Evolutionary conservation across 1,284 basidiomycete genomes (phyloP).

Genomic region (Rhodotorula glutinis): DNA sequence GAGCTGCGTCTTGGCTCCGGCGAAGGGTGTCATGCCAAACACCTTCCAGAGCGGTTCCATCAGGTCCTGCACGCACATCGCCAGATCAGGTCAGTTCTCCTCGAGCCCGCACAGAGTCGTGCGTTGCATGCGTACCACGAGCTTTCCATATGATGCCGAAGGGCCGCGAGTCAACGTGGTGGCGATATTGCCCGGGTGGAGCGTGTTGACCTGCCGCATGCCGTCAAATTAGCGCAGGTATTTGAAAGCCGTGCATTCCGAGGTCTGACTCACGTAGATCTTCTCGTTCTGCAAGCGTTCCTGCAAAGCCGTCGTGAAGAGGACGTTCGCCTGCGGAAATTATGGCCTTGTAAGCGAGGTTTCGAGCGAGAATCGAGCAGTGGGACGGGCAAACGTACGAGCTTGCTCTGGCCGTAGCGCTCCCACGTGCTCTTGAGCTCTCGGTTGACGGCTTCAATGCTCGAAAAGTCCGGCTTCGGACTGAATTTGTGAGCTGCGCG

Average conservation of each 20-base stretch:
- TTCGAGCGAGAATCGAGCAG: too few species aligned
- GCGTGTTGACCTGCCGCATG: constrained; percentile 18
- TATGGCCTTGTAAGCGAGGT: neutral
- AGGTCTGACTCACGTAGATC: constrained; percentile 13
- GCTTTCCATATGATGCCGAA: constrained; percentile 33
- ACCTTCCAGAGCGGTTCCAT: neutral
- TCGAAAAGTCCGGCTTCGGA: constrained; percentile 25
- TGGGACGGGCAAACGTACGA: neutral
- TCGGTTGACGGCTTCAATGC: constrained; percentile 29
- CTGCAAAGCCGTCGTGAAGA: constrained; percentile 39
- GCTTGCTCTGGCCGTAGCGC: constrained; percentile 31
- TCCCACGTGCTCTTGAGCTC: constrained; percentile 15
- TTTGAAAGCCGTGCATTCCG: too few species aligned
- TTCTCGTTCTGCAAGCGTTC: constrained; percentile 32
- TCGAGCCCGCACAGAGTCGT: too few species aligned
- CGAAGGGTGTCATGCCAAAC: constrained; percentile 32
- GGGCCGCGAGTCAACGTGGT: constrained; percentile 33
- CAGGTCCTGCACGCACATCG: neutral
- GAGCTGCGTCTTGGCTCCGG: constrained; percentile 46
- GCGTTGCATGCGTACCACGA: too few species aligned
- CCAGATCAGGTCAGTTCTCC: too few species aligned
- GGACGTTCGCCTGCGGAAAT: constrained; percentile 29
- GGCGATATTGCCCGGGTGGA: constrained; percentile 34
- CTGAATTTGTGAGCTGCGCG: constrained; percentile 23
- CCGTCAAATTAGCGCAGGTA: too few species aligned